These are phyloP conservation scores for Lentinula edodes DNA, from an alignment of 768 basidiomycete genomes.

Conservation along the genomic window DNA sequence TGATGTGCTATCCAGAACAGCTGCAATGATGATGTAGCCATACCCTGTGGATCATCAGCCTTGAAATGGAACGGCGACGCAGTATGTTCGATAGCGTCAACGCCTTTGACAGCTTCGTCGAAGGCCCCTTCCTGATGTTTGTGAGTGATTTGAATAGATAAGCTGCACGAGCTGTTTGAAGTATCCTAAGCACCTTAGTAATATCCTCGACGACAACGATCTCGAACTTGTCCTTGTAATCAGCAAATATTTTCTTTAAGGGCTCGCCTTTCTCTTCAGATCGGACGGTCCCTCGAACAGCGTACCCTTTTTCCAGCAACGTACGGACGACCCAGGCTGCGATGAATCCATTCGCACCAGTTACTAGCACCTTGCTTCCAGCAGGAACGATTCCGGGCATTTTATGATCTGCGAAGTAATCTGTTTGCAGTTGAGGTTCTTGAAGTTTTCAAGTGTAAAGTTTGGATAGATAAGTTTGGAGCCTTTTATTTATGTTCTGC, in stretches of 20 bases:
- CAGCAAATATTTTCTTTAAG: constrained; percentile 47
- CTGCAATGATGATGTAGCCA: not conserved
- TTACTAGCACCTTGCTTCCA: constrained; percentile 11
- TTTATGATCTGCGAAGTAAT: no score
- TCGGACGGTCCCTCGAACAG: constrained; percentile 64
- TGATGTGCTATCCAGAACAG: not conserved
- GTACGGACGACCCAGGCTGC: constrained; percentile 51
- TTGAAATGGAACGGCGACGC: constrained; percentile 57
- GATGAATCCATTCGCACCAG: constrained; percentile 57
- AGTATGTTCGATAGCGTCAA: constrained; percentile 67
- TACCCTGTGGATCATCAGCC: constrained; percentile 38
- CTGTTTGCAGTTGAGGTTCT: no score
- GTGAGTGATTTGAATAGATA: not conserved
- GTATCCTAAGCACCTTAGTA: constrained; percentile 18
- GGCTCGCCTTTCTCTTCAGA: constrained; percentile 51
- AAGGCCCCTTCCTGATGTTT: constrained; percentile 54
- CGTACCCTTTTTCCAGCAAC: constrained; percentile 57
- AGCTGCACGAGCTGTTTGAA: not conserved
- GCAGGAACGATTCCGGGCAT: constrained; percentile 2
- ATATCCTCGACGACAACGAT: constrained; percentile 69
- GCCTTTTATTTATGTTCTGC: no score
- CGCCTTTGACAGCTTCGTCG: constrained; percentile 72
- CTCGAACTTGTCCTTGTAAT: constrained; percentile 55
- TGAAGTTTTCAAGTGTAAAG: no score
- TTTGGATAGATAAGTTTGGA: no score